Percentiles rank a stretch among this genome's conserved stretches.
Conservation (phyloP, 2,329 filamentous ascomycete genomes). For the Metarhizium sp. region DNA sequence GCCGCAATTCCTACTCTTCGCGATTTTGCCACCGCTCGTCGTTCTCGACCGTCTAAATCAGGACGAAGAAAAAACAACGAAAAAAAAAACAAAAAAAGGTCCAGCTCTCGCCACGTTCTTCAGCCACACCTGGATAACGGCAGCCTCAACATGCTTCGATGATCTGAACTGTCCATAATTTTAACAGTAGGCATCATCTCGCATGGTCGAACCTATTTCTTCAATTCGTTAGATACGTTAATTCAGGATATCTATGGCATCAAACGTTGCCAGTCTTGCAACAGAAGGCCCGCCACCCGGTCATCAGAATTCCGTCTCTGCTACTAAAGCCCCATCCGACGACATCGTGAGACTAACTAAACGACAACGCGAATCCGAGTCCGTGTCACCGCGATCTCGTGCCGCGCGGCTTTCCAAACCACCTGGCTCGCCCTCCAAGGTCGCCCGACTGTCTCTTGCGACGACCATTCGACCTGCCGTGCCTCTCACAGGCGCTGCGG, state of each 20-base stretch:
- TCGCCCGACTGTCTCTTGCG: conserved; percentile 38
- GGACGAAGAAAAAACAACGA: conserved; percentile 6
- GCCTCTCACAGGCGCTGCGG: conserved; percentile 43
- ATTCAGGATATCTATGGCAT: conserved; percentile 34
- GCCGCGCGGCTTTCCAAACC: conserved; percentile 20
- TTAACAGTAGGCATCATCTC: conserved; percentile 4
- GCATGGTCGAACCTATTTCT: neutral
- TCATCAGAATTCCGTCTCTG: conserved; percentile 24
- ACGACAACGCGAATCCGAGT: conserved; percentile 38
- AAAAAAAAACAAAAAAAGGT: conserved; percentile 11
- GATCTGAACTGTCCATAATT: conserved; percentile 9
- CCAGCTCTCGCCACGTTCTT: conserved; percentile 34
- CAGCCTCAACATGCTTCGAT: conserved; percentile 27
- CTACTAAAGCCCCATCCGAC: conserved; percentile 28
- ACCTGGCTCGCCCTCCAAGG: conserved; percentile 43
- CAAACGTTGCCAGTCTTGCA: conserved; percentile 42
- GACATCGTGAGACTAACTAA: conserved; percentile 32
- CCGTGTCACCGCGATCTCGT: conserved; percentile 26
- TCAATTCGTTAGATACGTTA: conserved; percentile 3
- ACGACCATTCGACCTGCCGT: conserved; percentile 33
- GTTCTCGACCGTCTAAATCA: conserved; percentile 7
- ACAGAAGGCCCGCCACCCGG: conserved; percentile 37
- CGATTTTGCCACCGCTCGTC: neutral
- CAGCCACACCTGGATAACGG: conserved; percentile 30
- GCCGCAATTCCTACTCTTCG: neutral